Percentiles rank a stretch among this genome's conserved stretches.
Evolutionary conservation across 129 eudicot species (phyloP).

Genomic region (Tanacetum coccineum): DNA sequence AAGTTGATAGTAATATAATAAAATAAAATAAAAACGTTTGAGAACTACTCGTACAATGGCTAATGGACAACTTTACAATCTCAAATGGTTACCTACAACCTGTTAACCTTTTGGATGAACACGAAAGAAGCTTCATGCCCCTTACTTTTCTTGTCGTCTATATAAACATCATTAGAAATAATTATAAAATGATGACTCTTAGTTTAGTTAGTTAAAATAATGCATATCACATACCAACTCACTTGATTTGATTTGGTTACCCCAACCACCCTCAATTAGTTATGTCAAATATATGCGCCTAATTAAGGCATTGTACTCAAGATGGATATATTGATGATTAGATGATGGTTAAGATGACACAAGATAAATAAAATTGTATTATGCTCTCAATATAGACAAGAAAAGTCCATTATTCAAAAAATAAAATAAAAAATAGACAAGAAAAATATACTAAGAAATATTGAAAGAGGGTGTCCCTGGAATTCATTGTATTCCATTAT

Average conservation of each 20-base stretch:
- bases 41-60: too few species aligned
- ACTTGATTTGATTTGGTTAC: constrained; percentile 25
- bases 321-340: too few species aligned
- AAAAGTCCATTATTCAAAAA: too few species aligned
- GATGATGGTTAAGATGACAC: too few species aligned
- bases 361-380: too few species aligned
- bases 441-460: too few species aligned
- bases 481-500: too few species aligned
- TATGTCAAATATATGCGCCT: neutral
- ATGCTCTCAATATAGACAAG: too few species aligned
- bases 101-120: constrained; percentile 11
- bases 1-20: too few species aligned
- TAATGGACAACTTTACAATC: neutral
- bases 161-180: constrained; percentile 8
- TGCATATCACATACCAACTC: constrained; percentile 19
- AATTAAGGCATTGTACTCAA: neutral
- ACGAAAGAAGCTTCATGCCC: constrained; percentile 14
- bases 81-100: neutral
- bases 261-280: constrained; percentile 21
- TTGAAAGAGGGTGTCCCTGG: too few species aligned
- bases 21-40: too few species aligned
- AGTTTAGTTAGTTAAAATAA: constrained; percentile 21
- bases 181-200: constrained; percentile 26
- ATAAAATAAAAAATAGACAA: too few species aligned
- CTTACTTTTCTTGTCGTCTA: constrained; percentile 1